phyloP scores from a whole-genome alignment of 495 filamentous ascomycete genomes.

The Podospora sp. region DNA sequence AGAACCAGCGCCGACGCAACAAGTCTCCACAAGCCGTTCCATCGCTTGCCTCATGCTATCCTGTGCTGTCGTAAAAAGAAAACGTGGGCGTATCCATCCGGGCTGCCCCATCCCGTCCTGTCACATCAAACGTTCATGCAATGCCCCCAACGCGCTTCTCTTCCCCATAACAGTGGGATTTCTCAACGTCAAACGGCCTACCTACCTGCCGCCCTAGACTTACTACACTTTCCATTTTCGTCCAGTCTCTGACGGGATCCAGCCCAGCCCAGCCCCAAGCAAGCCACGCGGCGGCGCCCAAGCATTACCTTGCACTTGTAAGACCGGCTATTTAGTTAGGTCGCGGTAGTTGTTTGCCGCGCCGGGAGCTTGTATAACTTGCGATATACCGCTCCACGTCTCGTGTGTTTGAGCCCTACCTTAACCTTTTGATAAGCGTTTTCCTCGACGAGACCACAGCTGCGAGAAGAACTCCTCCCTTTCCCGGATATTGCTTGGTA shows the following conservation, averaged over 20 bases:
- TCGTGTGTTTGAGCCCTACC: background rate
- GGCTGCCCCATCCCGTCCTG: no score
- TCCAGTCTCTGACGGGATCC: background rate
- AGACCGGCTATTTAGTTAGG: background rate
- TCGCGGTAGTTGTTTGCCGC: background rate
- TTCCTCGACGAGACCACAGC: background rate
- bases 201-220: background rate
- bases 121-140: no score
- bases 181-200: background rate
- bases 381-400: background rate
- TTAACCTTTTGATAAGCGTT: background rate
- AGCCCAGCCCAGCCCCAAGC: background rate
- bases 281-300: background rate
- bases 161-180: no score
- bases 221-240: background rate
- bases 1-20: background rate
- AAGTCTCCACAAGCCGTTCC: background rate
- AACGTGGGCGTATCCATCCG: background rate
- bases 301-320: background rate
- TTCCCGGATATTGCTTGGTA: background rate
- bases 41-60: background rate
- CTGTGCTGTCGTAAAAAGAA: background rate
- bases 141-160: no score
- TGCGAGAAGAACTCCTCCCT: background rate
- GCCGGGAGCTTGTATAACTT: conserved; percentile 3